phyloP scores from a whole-genome alignment of 805 yeast genomes.

The Saccharomycopsis sp. region DNA sequence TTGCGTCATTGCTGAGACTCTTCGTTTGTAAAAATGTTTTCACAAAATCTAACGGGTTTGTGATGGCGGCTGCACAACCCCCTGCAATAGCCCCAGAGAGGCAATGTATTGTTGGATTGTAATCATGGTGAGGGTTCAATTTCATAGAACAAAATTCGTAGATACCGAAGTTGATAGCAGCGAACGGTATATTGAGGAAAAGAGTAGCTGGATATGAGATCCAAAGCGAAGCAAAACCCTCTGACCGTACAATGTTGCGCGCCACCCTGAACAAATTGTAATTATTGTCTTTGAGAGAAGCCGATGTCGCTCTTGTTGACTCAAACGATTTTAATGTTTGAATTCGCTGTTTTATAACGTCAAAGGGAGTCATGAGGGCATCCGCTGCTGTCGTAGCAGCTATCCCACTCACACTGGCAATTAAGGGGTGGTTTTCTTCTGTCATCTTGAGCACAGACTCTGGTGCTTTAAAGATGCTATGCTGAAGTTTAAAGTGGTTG shows the following conservation, averaged over 20 bases:
- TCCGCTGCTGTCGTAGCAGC: constrained; percentile 86
- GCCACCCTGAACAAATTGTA: no score
- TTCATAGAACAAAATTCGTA: constrained; percentile 68
- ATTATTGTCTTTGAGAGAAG: no score
- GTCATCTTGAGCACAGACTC: constrained; percentile 53
- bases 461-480: constrained; percentile 71
- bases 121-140: constrained; percentile 65
- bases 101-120: constrained; percentile 89
- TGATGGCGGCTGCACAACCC: constrained; percentile 87
- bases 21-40: constrained; percentile 87
- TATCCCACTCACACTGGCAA: constrained; percentile 79
- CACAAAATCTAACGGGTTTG: constrained; percentile 90
- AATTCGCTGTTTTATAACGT: constrained; percentile 92
- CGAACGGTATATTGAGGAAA: constrained; percentile 86
- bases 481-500: constrained; percentile 45
- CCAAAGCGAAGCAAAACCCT: constrained; percentile 73
- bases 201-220: constrained; percentile 91
- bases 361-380: constrained; percentile 96
- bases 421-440: constrained; percentile 77
- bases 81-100: constrained; percentile 91
- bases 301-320: constrained; percentile 19
- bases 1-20: constrained; percentile 28
- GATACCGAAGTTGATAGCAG: constrained; percentile 86
- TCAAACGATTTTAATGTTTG: constrained; percentile 38
- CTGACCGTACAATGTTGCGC: constrained; percentile 42